Conservation (phyloP, 2,329 filamentous ascomycete genomes). For the Aspergillus arachidicola region DNA sequence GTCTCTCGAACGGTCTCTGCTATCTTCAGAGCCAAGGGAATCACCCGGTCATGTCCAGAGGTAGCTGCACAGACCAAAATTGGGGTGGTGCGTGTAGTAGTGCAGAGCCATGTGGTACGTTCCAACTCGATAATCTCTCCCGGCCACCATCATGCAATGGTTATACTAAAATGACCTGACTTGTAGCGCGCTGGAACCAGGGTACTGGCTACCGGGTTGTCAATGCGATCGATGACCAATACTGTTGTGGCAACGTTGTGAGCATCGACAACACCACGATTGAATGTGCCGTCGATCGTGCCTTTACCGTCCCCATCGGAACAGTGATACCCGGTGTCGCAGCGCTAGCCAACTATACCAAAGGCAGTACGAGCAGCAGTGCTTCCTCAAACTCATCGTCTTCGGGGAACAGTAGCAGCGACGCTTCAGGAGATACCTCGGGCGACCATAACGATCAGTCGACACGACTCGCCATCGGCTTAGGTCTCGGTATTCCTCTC, state of each 20-base stretch:
- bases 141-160: no score
- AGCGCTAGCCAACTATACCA: conserved; percentile 7
- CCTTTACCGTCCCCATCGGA: conserved; percentile 14
- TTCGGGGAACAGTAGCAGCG: not conserved
- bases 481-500: conserved; percentile 13
- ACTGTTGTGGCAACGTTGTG: conserved; percentile 20
- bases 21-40: conserved; percentile 15
- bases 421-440: not conserved
- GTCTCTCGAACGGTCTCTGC: conserved; percentile 23
- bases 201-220: conserved; percentile 15
- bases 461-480: conserved; percentile 9
- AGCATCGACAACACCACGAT: conserved; percentile 10
- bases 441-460: not conserved
- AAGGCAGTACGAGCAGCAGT: no score
- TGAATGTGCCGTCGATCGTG: conserved; percentile 2
- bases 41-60: conserved; percentile 13
- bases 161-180: not conserved
- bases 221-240: conserved; percentile 13
- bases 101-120: conserved; percentile 19
- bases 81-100: conserved; percentile 13
- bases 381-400: not conserved
- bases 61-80: conserved; percentile 21
- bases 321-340: conserved; percentile 18
- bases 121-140: not conserved
- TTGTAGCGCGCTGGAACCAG: conserved; percentile 9